Evolutionary conservation across 768 basidiomycete species (phyloP), one percentile per base, ranked within the genome.

Genomic region (Floccularia luteovirens): DNA sequence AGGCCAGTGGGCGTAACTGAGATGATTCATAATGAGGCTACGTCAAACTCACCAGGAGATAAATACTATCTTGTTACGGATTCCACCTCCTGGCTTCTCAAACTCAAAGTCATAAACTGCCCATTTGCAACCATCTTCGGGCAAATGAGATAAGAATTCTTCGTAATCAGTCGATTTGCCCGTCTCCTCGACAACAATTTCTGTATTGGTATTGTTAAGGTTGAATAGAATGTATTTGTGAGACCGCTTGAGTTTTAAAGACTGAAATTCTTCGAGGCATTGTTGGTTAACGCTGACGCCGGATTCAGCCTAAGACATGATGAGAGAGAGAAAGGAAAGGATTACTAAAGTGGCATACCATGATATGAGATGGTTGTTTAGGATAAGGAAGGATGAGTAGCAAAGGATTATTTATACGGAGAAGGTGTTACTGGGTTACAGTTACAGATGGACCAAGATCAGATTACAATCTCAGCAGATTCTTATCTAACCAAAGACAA

Each of bases 61-160:
- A 58, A 97, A 93, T 48, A 69, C 60, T 42, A 97, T 67, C 70
- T 96, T 98, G 70, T 80, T 90, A 62, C 92, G 75, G 64, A 74
- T 80, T 25, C 86, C 86, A 38, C 67, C 83, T 6, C 69, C 81
- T 41, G 72, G 79, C 56, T 72, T 77, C 66, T 82, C 74, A 52
- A 72, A 97, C 50, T 88, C 82, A 46, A 93, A 82, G 60, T 98
- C 92, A 53, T 91, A 94, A 17, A 97, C 74, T n/a, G 85, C 93
- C 77, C 80, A 99, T 63, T 86, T 69, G 55, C 85, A 88, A 45
- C 83, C 75, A 21, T 52, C 52, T 56, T 82, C 75, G 1, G 93
- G 91, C 42, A 98, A 69, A 50, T 82, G 76, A 1, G 25, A 57
- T 36, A 90, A 31, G 58, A 98, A 97, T 0, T 72, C 69, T 0